phyloP scores from a whole-genome alignment of 495 filamentous ascomycete species.

The Bombardia bombarda region DNA sequence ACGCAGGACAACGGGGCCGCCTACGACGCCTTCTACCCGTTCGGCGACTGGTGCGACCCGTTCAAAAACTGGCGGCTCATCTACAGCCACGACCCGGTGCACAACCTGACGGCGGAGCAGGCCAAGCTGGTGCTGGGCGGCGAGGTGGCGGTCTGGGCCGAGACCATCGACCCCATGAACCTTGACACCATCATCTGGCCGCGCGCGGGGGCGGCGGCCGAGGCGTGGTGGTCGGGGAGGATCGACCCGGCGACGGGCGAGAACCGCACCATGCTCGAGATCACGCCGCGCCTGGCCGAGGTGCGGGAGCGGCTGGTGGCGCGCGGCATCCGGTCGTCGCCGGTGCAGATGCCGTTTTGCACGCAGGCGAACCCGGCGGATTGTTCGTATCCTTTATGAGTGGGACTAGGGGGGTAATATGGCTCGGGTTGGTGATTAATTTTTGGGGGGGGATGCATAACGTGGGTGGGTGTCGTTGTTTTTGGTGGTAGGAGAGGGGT shows the following conservation, averaged over 20 bases:
- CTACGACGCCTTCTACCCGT: conserved; percentile 50
- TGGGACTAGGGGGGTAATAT: too few relatives aligned
- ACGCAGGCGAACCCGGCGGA: conserved; percentile 29
- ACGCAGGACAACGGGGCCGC: conserved; percentile 46
- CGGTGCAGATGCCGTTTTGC: conserved; percentile 47
- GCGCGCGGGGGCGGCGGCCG: conserved; percentile 59
- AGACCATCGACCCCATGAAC: conserved; percentile 63
- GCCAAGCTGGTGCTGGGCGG: conserved; percentile 64
- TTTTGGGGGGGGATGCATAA: too few relatives aligned
- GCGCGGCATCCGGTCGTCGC: conserved; percentile 51
- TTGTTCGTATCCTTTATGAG: conserved; percentile 12
- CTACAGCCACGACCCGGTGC: conserved; percentile 66
- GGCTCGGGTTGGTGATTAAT: too few relatives aligned
- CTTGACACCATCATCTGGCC: conserved; percentile 71
- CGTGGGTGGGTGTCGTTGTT: too few relatives aligned
- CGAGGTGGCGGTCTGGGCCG: conserved; percentile 70
- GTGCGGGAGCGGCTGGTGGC: conserved; percentile 64
- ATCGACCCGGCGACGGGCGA: conserved; percentile 45
- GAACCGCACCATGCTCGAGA: conserved; percentile 58
- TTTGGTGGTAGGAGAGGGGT: too few relatives aligned
- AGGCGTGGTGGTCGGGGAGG: conserved; percentile 69
- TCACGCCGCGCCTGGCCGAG: conserved; percentile 56
- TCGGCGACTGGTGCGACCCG: conserved; percentile 68
- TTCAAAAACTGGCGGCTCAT: conserved; percentile 69
- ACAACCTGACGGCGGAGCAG: conserved; percentile 46